Conservation (phyloP, 371 early-diverging fungal species). For the Syncephalastrum racemosum region DNA sequence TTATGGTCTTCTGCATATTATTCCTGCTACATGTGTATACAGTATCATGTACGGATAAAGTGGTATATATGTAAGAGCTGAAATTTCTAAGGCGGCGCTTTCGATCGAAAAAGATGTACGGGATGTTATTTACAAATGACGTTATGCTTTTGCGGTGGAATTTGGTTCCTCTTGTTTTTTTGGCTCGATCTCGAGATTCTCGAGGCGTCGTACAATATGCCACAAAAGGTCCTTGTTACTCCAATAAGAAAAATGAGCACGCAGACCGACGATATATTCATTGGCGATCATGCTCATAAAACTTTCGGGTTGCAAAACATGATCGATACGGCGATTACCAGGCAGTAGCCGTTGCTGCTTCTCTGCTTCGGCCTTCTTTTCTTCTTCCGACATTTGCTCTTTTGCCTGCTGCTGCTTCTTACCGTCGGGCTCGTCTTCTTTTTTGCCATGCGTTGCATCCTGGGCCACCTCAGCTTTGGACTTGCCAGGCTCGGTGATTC, state of each 20-base stretch:
- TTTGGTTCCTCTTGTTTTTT: too few species aligned
- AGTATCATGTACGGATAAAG: too few species aligned
- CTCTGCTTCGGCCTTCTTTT: slow-evolving; percentile 16
- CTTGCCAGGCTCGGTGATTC: slow-evolving; percentile 32
- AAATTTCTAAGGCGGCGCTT: too few species aligned
- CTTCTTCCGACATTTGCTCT: background rate
- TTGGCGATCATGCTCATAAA: slow-evolving; percentile 51
- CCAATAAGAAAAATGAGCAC: slow-evolving; percentile 56
- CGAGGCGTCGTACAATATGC: slow-evolving; percentile 48
- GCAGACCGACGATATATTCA: slow-evolving; percentile 45
- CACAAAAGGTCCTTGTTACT: slow-evolving; percentile 52
- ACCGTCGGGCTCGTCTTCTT: background rate
- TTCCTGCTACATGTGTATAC: too few species aligned
- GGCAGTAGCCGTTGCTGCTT: slow-evolving; percentile 10
- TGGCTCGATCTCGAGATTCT: slow-evolving; percentile 9
- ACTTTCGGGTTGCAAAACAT: slow-evolving; percentile 45
- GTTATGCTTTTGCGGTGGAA: too few species aligned
- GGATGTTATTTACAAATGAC: too few species aligned
- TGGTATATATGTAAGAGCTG: too few species aligned
- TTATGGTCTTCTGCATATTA: too few species aligned
- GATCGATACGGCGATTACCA: slow-evolving; percentile 32
- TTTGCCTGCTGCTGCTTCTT: background rate
- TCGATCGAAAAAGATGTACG: too few species aligned
- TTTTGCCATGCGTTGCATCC: slow-evolving; percentile 28
- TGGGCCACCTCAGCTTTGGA: slow-evolving; percentile 32